These are phyloP conservation scores for Immersiella caudata DNA, from an alignment of 495 filamentous ascomycete species.

Conservation along the genomic window DNA sequence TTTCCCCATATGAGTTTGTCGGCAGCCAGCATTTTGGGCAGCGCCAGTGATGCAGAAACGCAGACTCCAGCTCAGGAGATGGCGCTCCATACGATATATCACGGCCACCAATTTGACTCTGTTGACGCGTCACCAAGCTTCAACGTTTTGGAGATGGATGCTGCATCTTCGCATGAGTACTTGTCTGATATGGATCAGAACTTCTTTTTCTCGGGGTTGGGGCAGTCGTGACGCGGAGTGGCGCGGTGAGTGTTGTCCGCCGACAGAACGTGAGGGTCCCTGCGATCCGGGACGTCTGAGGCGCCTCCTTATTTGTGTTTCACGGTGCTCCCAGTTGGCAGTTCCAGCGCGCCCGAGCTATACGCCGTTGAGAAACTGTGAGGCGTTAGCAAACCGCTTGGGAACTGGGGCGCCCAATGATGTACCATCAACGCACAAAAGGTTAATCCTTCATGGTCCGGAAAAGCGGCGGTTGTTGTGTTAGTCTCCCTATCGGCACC, in stretches of 20 bases:
- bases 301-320: too few species aligned
- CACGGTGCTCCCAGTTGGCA: too few species aligned
- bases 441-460: background rate
- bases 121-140: conserved; percentile 12
- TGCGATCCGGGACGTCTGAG: too few species aligned
- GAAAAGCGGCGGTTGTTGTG: too few species aligned
- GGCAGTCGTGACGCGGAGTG: conserved; percentile 3
- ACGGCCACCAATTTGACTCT: conserved; percentile 11
- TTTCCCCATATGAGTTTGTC: background rate
- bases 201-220: conserved; percentile 19
- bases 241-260: too few species aligned
- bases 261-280: too few species aligned
- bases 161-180: conserved; percentile 19
- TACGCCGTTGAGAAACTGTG: too few species aligned
- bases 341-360: too few species aligned
- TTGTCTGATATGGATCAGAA: conserved; percentile 22
- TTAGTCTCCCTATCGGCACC: too few species aligned
- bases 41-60: conserved; percentile 20
- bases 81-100: conserved; percentile 2
- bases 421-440: too few species aligned
- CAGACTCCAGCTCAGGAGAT: conserved; percentile 15
- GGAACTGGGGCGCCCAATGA: too few species aligned
- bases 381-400: background rate
- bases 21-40: background rate
- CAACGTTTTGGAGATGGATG: conserved; percentile 21